Evolutionary conservation across 306 rosid species (phyloP).

Genomic region (Parietaria judaica): DNA sequence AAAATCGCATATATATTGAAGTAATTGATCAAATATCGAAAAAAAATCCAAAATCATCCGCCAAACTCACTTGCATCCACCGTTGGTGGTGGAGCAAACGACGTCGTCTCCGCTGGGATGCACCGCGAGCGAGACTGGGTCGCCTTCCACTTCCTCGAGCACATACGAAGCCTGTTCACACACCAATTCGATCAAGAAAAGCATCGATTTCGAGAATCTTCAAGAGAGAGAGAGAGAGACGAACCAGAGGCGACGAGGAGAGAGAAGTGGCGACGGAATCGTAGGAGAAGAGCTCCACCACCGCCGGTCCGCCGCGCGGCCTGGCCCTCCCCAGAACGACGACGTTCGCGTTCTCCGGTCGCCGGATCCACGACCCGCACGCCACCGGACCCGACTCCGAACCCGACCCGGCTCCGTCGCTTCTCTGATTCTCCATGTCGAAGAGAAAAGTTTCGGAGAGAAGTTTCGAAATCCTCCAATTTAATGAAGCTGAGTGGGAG

Average conservation of each 20-base stretch:
- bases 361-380: slow-evolving; percentile 87
- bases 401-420: slow-evolving; percentile 25
- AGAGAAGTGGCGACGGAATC: slow-evolving; percentile 57
- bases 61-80: slow-evolving; percentile 82
- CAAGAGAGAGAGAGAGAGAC: neutral
- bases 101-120: slow-evolving; percentile 78
- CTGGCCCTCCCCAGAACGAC: slow-evolving; percentile 59
- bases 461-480: too few species aligned
- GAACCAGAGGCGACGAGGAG: slow-evolving; percentile 69
- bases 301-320: slow-evolving; percentile 38
- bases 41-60: neutral
- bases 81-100: slow-evolving; percentile 66
- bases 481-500: too few species aligned
- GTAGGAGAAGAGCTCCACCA: slow-evolving; percentile 65
- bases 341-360: slow-evolving; percentile 62
- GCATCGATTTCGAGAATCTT: neutral
- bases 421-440: slow-evolving; percentile 33
- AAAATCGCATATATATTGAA: too few species aligned
- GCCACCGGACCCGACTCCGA: slow-evolving; percentile 58
- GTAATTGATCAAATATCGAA: neutral
- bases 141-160: slow-evolving; percentile 81
- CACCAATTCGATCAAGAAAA: neutral
- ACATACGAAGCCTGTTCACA: slow-evolving; percentile 46
- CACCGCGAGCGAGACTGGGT: slow-evolving; percentile 68
- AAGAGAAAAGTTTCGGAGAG: too few species aligned